Evolutionary conservation across 2,329 filamentous ascomycete species (phyloP), one percentile per base, ranked within the genome.

Genomic region (Cercospora canescens): DNA sequence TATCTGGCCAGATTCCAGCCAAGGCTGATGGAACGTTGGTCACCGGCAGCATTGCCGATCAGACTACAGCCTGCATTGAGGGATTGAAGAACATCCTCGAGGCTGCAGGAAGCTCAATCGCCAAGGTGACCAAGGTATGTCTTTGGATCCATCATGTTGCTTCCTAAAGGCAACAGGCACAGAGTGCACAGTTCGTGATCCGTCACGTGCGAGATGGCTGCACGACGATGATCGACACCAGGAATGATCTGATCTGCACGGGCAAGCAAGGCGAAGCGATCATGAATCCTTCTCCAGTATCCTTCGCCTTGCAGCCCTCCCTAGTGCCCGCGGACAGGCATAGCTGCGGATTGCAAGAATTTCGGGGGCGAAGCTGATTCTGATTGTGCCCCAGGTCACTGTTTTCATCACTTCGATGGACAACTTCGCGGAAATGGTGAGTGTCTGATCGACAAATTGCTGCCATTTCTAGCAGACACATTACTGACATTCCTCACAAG

Each of bases 381-480:
- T 52, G 28, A 12, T n/a, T 37, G 59, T 37, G 39, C 41, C 28
- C 28, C 37, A 82, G 81, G 78, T 79, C 73, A 84, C 80, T 60
- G 90, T 97, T 77, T 98, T 97, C 86, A 83, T 98, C 68, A 90
- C 91, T 59, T 91, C 96, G 80, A 98, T 98, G 94, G 87, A 85
- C 69, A 86, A 95, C 81, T 98, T 98, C 77, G 89, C 86, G 58
- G 88, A 88, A 78, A 93, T 62, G 96, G 64, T 67, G 18, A 64
- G 65, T 63, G 7, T 28, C 18, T 14, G 35, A 60, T 32, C 45
- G 52, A 56, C 52, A 56, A 21, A n/a, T 3, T 16, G 14, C 24
- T 35, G 1, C 30, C 52, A 0, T 35, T 8, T 18, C 32, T 32
- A 18, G 52, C 18, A n/a, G 8, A 11, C 18, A 16, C 12, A 9